phyloP scores from a whole-genome alignment of 768 basidiomycete species.

The Mycena galopus region DNA sequence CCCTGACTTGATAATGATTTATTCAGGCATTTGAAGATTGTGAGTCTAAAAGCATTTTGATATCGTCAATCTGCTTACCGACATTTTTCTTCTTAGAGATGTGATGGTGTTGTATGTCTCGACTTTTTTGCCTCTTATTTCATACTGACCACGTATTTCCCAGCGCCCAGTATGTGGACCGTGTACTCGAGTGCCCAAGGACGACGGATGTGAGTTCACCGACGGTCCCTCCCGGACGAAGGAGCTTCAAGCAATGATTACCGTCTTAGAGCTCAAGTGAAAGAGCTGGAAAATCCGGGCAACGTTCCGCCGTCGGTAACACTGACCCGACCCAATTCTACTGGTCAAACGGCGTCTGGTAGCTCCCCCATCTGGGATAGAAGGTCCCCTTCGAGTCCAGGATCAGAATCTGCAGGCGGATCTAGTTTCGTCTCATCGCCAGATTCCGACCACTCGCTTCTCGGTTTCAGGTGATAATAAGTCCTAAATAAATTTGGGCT shows the following conservation, averaged over 20 bases:
- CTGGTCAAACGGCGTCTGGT: neutral
- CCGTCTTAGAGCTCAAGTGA: constrained; percentile 53
- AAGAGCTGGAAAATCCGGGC: constrained; percentile 49
- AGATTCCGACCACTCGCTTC: constrained; percentile 23
- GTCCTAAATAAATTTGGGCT: too few species aligned
- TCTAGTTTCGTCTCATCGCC: constrained; percentile 30
- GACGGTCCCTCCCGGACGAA: constrained; percentile 55
- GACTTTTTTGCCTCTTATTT: neutral
- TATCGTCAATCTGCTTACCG: neutral
- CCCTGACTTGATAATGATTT: neutral
- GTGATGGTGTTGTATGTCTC: constrained; percentile 35
- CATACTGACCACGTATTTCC: neutral
- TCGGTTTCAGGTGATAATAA: constrained; percentile 22
- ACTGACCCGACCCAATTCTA: neutral
- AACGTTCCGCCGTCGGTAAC: constrained; percentile 22
- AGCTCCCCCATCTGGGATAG: neutral
- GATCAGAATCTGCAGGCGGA: constrained; percentile 5
- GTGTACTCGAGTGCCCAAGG: constrained; percentile 54
- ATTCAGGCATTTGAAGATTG: constrained; percentile 30
- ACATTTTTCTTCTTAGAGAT: constrained; percentile 26
- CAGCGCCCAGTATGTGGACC: constrained; percentile 51
- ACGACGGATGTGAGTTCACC: constrained; percentile 61
- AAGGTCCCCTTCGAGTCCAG: constrained; percentile 23
- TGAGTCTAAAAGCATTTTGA: neutral
- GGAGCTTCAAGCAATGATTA: constrained; percentile 55